Conservation (phyloP, 2,329 filamentous ascomycete species). For the Arthroderma sp. region DNA sequence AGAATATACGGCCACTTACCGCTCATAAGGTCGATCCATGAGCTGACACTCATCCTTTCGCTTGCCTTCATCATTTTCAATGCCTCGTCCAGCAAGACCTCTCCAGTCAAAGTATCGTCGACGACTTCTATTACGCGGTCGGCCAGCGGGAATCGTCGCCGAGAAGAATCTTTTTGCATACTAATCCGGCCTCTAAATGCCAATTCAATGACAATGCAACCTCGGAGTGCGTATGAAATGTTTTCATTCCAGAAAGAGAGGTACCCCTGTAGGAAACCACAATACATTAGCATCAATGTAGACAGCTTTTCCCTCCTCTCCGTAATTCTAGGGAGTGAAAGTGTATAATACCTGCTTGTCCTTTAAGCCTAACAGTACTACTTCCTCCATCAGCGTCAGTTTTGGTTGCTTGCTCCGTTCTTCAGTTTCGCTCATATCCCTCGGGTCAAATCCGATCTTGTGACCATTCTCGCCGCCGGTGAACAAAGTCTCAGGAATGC, state of each 20-base stretch:
- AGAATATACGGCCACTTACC: conserved; percentile 43
- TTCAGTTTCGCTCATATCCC: conserved; percentile 92
- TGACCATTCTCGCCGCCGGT: conserved; percentile 80
- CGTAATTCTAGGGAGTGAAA: background rate
- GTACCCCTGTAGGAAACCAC: conserved; percentile 54
- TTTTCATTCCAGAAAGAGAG: conserved; percentile 99
- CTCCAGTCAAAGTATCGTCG: conserved; percentile 89
- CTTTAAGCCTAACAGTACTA: conserved; percentile 86
- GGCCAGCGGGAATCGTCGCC: conserved; percentile 81
- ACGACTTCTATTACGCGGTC: conserved; percentile 94
- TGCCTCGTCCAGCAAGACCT: conserved; percentile 92
- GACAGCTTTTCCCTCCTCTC: too few species aligned
- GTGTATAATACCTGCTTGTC: conserved; percentile 73
- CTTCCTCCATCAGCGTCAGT: conserved; percentile 96
- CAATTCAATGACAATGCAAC: conserved; percentile 95
- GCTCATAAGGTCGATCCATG: conserved; percentile 98
- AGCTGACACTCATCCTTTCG: conserved; percentile 99
- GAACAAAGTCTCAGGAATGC: conserved; percentile 65
- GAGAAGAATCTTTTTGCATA: conserved; percentile 93
- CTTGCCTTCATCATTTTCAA: conserved; percentile 99
- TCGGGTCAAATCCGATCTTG: conserved; percentile 94
- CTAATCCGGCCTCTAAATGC: conserved; percentile 90
- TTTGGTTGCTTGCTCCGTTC: conserved; percentile 97
- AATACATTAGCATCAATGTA: background rate
- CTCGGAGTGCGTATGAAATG: conserved; percentile 92